These are phyloP conservation scores for Tylopilus vinaceipallidus DNA, from an alignment of 768 basidiomycete genomes.

Conservation along the genomic window DNA sequence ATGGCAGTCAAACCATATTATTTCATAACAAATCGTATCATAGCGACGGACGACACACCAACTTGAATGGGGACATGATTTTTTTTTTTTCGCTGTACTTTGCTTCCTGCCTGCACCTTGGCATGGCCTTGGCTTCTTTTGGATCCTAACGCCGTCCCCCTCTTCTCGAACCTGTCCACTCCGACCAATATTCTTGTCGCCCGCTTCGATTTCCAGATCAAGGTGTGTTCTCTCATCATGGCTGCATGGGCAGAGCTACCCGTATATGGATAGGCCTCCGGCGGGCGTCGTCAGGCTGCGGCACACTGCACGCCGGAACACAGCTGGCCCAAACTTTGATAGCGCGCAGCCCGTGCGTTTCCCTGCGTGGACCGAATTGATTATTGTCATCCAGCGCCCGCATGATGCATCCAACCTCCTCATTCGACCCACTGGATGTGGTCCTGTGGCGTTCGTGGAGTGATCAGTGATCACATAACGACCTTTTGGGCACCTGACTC, in stretches of 20 bases:
- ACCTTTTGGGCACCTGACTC: constrained; percentile 1
- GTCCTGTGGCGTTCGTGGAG: constrained; percentile 26
- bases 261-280: constrained; percentile 17
- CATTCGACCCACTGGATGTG: no score
- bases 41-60: constrained; percentile 17
- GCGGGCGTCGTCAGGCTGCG: constrained; percentile 4
- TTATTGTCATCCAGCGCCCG: no score
- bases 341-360: neutral
- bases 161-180: constrained; percentile 11
- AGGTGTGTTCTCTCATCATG: constrained; percentile 3
- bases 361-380: no score
- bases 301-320: neutral
- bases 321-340: constrained; percentile 9
- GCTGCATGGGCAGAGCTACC: constrained; percentile 15
- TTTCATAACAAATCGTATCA: constrained; percentile 18
- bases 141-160: constrained; percentile 12
- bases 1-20: constrained; percentile 16
- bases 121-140: constrained; percentile 4
- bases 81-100: constrained; percentile 2
- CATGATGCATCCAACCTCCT: no score
- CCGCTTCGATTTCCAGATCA: constrained; percentile 5
- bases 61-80: neutral
- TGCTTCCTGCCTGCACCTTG: neutral
- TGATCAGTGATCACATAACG: constrained; percentile 7
- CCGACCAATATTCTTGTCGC: constrained; percentile 6